Conservation (phyloP, 2,329 filamentous ascomycete species). For the Orbilia blumenaviensis region DNA sequence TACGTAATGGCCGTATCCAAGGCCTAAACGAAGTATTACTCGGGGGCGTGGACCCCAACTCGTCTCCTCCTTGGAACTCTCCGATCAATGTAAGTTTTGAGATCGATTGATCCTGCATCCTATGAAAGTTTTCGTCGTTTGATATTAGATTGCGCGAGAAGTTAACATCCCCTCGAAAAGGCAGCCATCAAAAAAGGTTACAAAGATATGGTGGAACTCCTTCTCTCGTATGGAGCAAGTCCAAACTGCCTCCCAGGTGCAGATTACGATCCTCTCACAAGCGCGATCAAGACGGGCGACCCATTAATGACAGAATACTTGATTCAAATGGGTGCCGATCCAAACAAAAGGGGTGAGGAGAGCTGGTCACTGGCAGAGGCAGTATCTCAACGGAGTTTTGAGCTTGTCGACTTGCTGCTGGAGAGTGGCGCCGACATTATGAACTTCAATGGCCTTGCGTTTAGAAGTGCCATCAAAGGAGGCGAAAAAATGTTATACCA, state of each 20-base stretch:
- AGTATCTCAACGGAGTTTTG: background rate
- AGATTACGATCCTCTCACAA: conserved; percentile 12
- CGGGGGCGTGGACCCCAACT: conserved; percentile 17
- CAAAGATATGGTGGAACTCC: conserved; percentile 16
- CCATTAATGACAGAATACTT: conserved; percentile 27
- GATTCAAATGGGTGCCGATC: conserved; percentile 29
- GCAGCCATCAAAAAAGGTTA: background rate
- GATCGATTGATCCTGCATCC: too few species aligned
- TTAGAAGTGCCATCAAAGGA: background rate
- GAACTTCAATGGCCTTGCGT: background rate
- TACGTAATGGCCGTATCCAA: background rate
- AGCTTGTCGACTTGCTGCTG: background rate
- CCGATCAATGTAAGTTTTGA: conserved; percentile 28
- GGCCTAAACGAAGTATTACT: background rate
- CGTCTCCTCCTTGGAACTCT: background rate
- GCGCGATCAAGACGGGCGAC: background rate
- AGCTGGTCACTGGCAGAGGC: background rate
- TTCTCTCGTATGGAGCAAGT: conserved; percentile 22
- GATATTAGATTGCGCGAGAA: too few species aligned
- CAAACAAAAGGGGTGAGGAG: background rate
- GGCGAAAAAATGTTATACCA: conserved; percentile 18
- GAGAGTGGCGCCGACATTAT: conserved; percentile 23
- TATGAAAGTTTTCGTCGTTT: too few species aligned
- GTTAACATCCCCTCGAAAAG: background rate
- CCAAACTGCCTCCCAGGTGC: background rate